These are phyloP conservation scores for Aegilops umbellulata DNA, from an alignment of 176 grass and related monocot species.

Conservation along the genomic window DNA sequence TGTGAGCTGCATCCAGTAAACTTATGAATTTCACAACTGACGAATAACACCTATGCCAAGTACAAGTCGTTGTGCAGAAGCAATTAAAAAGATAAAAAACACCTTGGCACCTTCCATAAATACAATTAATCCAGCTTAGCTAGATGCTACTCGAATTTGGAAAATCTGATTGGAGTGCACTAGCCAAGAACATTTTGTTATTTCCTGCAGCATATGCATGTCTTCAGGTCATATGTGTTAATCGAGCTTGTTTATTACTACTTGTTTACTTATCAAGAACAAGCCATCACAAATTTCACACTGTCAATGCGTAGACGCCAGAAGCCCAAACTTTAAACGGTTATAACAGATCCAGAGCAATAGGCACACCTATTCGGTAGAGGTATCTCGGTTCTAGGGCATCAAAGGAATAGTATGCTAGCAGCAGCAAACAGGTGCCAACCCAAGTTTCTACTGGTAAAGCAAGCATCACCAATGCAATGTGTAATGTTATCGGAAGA, in stretches of 20 bases:
- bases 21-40: background rate
- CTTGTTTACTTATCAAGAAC: background rate
- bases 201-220: no score
- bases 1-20: background rate
- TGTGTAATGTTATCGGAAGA: background rate
- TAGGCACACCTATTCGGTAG: background rate
- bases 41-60: background rate
- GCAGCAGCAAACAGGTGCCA: background rate
- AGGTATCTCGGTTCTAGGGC: background rate
- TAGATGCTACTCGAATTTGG: background rate
- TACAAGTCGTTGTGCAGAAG: background rate
- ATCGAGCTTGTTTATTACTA: background rate
- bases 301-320: background rate
- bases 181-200: background rate
- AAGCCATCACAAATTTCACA: background rate
- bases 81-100: background rate
- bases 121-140: background rate
- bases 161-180: background rate
- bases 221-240: background rate
- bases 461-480: background rate
- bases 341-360: background rate
- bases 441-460: background rate
- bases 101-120: background rate
- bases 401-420: background rate
- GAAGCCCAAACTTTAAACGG: background rate